A percentile compares a stretch with the other conserved stretches of the same genome.
phyloP scores from a whole-genome alignment of 768 basidiomycete genomes.

The Lentinula boryana region DNA sequence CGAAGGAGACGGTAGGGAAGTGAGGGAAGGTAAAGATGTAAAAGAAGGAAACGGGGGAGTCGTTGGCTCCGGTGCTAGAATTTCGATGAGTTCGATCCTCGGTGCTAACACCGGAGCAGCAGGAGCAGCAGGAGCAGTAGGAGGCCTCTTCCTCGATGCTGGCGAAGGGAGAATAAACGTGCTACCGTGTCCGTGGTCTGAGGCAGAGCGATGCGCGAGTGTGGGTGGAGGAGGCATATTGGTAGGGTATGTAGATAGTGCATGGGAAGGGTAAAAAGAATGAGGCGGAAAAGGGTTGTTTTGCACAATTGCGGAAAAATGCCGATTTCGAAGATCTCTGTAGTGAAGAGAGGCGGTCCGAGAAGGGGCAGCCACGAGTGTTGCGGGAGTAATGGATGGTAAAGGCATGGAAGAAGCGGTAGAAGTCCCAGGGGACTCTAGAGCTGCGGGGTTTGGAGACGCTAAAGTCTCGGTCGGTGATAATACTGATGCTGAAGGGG shows the following conservation, averaged over 20 bases:
- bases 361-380: constrained; percentile 57
- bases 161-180: background rate
- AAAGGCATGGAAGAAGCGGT: constrained; percentile 57
- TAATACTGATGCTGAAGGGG: constrained; percentile 10
- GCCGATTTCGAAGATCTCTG: constrained; percentile 2
- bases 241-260: background rate
- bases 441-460: constrained; percentile 2
- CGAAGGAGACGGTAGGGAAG: background rate
- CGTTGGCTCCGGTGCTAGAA: constrained; percentile 36
- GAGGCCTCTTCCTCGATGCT: background rate
- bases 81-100: constrained; percentile 7
- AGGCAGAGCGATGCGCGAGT: constrained; percentile 2
- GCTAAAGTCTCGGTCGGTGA: constrained; percentile 9
- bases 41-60: constrained; percentile 32
- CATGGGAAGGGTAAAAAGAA: background rate
- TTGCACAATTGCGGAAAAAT: background rate
- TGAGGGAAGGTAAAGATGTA: background rate
- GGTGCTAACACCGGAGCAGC: background rate
- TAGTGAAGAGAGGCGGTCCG: constrained; percentile 28
- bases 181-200: background rate
- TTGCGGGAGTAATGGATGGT: too few relatives aligned
- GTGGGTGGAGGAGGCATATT: background rate
- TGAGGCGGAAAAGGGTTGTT: background rate
- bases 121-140: constrained; percentile 1
- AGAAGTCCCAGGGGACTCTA: constrained; percentile 56